Evolutionary conservation across 176 grass and related monocot species (phyloP).

Genomic region (Leersia perrieri): DNA sequence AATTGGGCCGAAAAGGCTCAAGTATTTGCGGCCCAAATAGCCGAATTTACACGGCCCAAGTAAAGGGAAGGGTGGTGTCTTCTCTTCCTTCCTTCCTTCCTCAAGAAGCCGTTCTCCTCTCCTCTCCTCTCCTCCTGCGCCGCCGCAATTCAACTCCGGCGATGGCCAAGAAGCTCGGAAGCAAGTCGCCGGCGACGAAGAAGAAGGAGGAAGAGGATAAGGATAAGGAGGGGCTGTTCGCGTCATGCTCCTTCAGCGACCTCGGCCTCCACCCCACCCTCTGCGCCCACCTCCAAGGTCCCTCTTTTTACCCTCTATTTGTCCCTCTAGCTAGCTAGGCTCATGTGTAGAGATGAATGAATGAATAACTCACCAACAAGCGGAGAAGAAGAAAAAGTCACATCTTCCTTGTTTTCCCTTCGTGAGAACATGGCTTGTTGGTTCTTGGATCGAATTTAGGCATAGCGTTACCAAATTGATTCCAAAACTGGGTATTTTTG

Average conservation of each 20-base stretch:
- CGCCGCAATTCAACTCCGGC: not conserved
- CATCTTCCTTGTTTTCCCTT: not conserved
- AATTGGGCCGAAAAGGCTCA: not conserved
- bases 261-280: conserved; percentile 70
- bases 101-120: no score
- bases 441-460: not conserved
- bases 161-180: conserved; percentile 45
- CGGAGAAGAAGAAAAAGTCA: not conserved
- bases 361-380: not conserved
- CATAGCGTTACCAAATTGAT: not conserved
- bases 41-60: not conserved
- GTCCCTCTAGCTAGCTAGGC: not conserved
- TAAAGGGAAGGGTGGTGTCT: not conserved
- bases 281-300: conserved; percentile 81
- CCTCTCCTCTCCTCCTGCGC: not conserved
- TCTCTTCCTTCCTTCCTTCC: not conserved
- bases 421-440: not conserved
- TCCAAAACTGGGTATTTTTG: not conserved
- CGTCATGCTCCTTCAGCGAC: conserved; percentile 63
- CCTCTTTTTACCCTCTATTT: not conserved
- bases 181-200: conserved; percentile 24
- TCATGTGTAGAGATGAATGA: not conserved
- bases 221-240: conserved; percentile 49
- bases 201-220: conserved; percentile 15
- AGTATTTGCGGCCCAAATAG: not conserved